Conservation (phyloP, 176 grass and related monocot species). For the Poa pratensis region DNA sequence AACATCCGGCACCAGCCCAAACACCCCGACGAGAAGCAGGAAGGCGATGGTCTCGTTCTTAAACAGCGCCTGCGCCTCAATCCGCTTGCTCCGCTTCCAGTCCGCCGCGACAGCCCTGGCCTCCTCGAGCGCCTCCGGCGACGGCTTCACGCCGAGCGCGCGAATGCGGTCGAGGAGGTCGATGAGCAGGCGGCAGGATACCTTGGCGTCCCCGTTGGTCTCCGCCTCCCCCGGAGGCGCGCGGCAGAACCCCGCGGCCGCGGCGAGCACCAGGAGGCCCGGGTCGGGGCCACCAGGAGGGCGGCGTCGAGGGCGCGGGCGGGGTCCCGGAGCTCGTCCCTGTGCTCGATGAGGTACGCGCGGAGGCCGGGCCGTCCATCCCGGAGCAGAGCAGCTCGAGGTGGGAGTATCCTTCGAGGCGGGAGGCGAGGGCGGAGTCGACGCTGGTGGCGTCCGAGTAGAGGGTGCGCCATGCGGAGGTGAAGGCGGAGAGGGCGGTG, state of each 20-base stretch:
- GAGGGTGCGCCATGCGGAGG: slow-evolving; percentile 39
- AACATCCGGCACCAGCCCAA: slow-evolving; percentile 53
- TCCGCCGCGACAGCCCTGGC: slow-evolving; percentile 44
- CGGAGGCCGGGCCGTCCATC: slow-evolving; percentile 48
- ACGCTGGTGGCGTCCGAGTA: slow-evolving; percentile 34
- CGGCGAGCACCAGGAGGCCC: slow-evolving; percentile 49
- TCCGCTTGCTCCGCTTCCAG: slow-evolving; percentile 52
- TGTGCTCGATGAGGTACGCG: slow-evolving; percentile 40
- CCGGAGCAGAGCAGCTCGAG: slow-evolving; percentile 48
- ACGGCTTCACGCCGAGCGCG: slow-evolving; percentile 46
- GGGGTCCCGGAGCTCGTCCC: slow-evolving; percentile 42
- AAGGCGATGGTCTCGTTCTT: slow-evolving; percentile 53
- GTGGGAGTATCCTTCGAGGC: slow-evolving; percentile 42
- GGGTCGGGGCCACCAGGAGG: slow-evolving; percentile 52
- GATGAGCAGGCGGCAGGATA: slow-evolving; percentile 47
- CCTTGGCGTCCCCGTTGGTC: slow-evolving; percentile 30
- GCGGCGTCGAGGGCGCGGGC: slow-evolving; percentile 32
- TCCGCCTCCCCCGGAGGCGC: neutral
- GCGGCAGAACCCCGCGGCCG: slow-evolving; percentile 50
- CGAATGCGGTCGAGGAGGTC: slow-evolving; percentile 44
- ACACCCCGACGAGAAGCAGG: slow-evolving; percentile 48
- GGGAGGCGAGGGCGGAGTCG: slow-evolving; percentile 47
- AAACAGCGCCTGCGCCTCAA: slow-evolving; percentile 35
- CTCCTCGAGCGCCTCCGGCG: slow-evolving; percentile 45
- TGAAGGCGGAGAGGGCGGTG: slow-evolving; percentile 49